These are phyloP conservation scores for Thalassiosira pacifica DNA, from an alignment of 352 stramenopile genomes.

Conservation along the genomic window DNA sequence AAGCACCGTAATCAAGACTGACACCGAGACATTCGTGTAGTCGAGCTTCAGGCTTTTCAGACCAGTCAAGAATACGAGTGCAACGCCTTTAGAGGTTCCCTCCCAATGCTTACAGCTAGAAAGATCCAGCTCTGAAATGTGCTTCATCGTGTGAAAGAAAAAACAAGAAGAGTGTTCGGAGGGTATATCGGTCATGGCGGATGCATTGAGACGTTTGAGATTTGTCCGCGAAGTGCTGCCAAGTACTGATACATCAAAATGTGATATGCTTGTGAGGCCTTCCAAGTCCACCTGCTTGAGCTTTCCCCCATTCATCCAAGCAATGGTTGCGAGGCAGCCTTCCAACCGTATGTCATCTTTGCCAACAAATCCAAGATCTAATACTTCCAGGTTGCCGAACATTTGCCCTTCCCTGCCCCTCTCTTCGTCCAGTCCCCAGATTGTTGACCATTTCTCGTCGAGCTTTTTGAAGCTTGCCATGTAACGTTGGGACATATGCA, in stretches of 20 bases:
- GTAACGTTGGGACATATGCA: neutral
- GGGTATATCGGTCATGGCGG: neutral
- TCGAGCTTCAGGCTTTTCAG: slow-evolving; percentile 39
- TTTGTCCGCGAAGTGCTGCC: neutral
- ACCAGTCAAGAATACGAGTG: slow-evolving; percentile 9
- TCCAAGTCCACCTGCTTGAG: neutral
- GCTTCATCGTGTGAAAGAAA: neutral
- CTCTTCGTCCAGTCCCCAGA: neutral
- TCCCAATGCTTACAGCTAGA: slow-evolving; percentile 10
- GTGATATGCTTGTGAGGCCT: neutral
- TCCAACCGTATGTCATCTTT: neutral
- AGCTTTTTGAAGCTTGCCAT: neutral
- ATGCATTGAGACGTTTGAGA: slow-evolving; percentile 2
- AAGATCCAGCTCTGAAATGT: slow-evolving; percentile 5
- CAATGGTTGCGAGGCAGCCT: neutral
- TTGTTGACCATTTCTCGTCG: neutral
- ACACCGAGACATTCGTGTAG: slow-evolving; percentile 9
- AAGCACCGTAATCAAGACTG: slow-evolving; percentile 6
- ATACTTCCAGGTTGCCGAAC: neutral
- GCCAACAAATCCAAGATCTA: neutral
- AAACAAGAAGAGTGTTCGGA: neutral
- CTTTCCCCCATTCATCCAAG: neutral
- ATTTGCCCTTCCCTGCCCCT: neutral
- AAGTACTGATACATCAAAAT: neutral
- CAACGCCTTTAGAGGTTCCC: neutral